These are phyloP conservation scores for Suillus weaverae DNA, from an alignment of 768 basidiomycete genomes.

Conservation along the genomic window DNA sequence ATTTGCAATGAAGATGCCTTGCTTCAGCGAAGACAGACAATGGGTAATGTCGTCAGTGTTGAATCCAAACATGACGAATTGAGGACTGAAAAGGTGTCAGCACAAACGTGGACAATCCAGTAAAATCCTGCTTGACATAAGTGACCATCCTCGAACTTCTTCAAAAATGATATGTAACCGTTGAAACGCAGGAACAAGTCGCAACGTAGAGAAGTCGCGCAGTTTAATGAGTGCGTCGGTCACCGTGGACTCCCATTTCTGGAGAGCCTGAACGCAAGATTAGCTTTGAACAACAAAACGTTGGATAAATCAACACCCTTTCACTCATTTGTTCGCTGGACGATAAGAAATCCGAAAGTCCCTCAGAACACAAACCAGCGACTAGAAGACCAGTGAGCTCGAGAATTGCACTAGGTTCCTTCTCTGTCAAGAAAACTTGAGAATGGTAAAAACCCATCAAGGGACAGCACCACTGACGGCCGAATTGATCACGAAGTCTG, in stretches of 20 bases:
- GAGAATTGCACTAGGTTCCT: constrained; percentile 60
- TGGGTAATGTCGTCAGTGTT: constrained; percentile 46
- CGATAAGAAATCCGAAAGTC: constrained; percentile 71
- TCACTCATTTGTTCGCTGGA: constrained; percentile 82
- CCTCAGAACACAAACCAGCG: constrained; percentile 70
- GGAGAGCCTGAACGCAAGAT: constrained; percentile 55
- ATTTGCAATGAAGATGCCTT: constrained; percentile 60
- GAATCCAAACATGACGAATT: constrained; percentile 57
- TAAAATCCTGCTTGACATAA: constrained; percentile 49
- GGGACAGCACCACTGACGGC: constrained; percentile 45
- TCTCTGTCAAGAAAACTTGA: constrained; percentile 41
- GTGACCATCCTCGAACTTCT: constrained; percentile 78
- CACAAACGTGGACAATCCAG: constrained; percentile 11
- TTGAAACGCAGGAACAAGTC: constrained; percentile 72
- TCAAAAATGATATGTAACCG: constrained; percentile 73
- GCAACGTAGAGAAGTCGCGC: constrained; percentile 71
- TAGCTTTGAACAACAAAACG: constrained; percentile 17
- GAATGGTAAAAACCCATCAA: background rate
- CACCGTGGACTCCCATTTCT: constrained; percentile 81
- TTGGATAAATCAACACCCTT: constrained; percentile 48
- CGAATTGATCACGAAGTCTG: constrained; percentile 65
- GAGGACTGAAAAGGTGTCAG: constrained; percentile 46
- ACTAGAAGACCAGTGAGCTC: constrained; percentile 72
- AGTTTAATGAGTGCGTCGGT: constrained; percentile 68
- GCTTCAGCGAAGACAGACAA: constrained; percentile 54